phyloP scores from a whole-genome alignment of 2,329 filamentous ascomycete species.

The Clarireedia monteithiana region DNA sequence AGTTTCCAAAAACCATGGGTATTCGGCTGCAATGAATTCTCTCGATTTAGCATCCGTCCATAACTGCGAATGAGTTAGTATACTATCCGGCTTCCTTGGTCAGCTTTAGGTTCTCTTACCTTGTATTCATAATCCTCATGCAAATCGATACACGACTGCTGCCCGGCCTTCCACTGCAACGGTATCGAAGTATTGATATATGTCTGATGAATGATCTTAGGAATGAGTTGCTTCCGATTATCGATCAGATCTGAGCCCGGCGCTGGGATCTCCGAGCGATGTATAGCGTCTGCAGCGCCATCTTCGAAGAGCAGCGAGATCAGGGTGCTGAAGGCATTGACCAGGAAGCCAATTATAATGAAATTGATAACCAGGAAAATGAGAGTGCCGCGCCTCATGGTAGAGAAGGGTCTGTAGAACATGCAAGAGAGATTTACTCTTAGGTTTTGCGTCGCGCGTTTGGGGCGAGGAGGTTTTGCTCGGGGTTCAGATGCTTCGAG shows the following conservation, averaged over 20 bases:
- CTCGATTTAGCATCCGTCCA: conserved; percentile 67
- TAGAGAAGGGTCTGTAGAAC: not conserved
- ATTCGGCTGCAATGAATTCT: conserved; percentile 65
- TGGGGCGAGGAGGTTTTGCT: not conserved
- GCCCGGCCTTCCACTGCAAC: conserved; percentile 55
- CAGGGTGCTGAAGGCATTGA: conserved; percentile 63
- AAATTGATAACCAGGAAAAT: conserved; percentile 47
- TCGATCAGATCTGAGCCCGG: conserved; percentile 53
- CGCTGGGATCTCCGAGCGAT: conserved; percentile 55
- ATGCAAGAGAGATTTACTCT: not conserved
- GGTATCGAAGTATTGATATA: conserved; percentile 66
- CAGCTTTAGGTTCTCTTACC: conserved; percentile 33
- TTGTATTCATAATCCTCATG: conserved; percentile 69
- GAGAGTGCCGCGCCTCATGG: conserved; percentile 28
- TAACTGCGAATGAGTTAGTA: conserved; percentile 39
- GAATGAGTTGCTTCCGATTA: conserved; percentile 52
- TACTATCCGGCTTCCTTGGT: not conserved
- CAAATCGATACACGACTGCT: conserved; percentile 58
- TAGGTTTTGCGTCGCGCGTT: not conserved
- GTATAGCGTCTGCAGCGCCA: conserved; percentile 59
- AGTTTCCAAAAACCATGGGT: conserved; percentile 69
- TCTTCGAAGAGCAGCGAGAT: conserved; percentile 62
- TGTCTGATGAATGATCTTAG: conserved; percentile 72
- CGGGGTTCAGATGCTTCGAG: not conserved
- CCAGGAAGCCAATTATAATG: conserved; percentile 53